Evolutionary conservation across 1,284 basidiomycete species (phyloP).

Genomic region (Neolentinus lepideus): DNA sequence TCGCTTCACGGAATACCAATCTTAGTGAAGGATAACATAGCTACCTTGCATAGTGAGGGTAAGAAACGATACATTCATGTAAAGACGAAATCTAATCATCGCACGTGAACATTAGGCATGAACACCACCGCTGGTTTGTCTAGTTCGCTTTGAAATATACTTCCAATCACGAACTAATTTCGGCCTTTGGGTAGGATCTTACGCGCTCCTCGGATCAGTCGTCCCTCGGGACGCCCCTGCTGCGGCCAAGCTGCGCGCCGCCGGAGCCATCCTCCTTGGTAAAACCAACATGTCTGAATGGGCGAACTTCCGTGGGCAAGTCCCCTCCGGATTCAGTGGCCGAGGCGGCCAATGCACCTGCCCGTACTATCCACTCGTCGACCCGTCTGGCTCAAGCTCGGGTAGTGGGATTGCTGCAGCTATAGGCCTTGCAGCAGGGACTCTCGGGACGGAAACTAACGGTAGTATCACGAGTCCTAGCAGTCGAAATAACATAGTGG

Average conservation of each 20-base stretch:
- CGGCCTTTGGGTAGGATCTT: constrained; percentile 19
- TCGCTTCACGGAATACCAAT: constrained; percentile 65
- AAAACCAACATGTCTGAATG: constrained; percentile 63
- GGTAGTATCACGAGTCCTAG: constrained; percentile 50
- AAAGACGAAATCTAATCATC: background rate
- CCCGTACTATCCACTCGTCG: constrained; percentile 52
- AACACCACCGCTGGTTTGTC: constrained; percentile 48
- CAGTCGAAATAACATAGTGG: constrained; percentile 37
- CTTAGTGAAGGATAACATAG: constrained; percentile 67
- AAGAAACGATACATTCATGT: background rate
- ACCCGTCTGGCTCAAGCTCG: constrained; percentile 61
- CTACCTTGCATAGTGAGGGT: constrained; percentile 29
- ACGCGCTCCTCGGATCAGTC: constrained; percentile 46
- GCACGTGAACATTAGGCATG: constrained; percentile 40
- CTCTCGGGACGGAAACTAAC: constrained; percentile 62
- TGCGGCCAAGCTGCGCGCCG: constrained; percentile 48
- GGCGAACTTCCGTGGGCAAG: constrained; percentile 48
- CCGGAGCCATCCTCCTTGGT: constrained; percentile 68
- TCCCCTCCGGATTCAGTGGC: constrained; percentile 59
- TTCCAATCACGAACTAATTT: background rate
- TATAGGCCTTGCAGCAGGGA: constrained; percentile 52
- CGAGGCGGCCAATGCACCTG: constrained; percentile 56
- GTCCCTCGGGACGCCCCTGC: constrained; percentile 59
- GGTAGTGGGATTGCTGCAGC: constrained; percentile 56
- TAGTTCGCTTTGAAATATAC: background rate